Base-by-base conservation (phyloP, 768 basidiomycete species). In the Imleria badia region DNA sequence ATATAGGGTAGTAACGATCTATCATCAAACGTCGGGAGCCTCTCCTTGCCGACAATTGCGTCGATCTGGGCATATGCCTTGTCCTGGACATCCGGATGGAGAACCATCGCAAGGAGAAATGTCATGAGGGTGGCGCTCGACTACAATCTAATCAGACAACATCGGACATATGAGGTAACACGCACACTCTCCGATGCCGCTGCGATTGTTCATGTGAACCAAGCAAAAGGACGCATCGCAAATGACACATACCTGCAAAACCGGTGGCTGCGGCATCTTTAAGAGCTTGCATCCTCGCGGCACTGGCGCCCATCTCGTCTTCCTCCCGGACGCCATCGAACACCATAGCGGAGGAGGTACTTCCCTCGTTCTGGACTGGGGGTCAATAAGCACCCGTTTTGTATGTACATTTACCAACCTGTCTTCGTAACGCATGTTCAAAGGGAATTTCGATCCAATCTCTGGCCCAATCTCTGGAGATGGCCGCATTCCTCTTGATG, bases 1-100 rank as follows among this genome's bases (percentile, higher is more conserved):
- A 75, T 66, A 47, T 75, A 78, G 1, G 74, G 74, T 13, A 78
- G 48, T 6, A 34, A 55, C 12, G 45, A 15, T 31, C 58, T 51
- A 26, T 71, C 62, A 11, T 45, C 47, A 23, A 55, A 34, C 2
- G 40, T 61, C 30, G 63, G 67, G 1, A 69, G 55, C 14, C 56
- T 58, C 38, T 50, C 55, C 38, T 54, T 66, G 33, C 65, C 62
- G 10, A 69, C 45, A 0, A 65, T 50, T 14, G 54, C 34, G 3
- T 67, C 53, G 35, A 67, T 55, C 43, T 59, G 51, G 8, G 49
- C 51, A 22, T 59, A 41, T 14, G 50, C 61, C 51, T 55, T 55
- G 22, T 61, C 50, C 47, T 67, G 68, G 12, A 49, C 39, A n/a
- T 29, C 54, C 8, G 68, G 64, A 26, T 51, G 40, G 41, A 59